Evolutionary conservation across 2,329 filamentous ascomycete species (phyloP), one percentile per base, ranked within the genome.

Genomic region (Diaporthe humulicola): DNA sequence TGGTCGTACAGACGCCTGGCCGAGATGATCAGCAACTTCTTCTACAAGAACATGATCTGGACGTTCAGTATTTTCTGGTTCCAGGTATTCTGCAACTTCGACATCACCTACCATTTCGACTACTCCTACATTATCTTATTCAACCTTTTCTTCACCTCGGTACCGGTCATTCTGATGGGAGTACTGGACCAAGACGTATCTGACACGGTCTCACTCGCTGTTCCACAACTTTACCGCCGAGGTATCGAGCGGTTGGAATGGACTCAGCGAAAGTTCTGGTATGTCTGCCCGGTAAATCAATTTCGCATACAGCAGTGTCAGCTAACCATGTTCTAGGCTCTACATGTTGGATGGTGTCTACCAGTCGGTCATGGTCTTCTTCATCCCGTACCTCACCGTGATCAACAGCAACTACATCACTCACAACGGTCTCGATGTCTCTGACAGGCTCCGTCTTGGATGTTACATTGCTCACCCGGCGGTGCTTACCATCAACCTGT

Each of bases 1-100:
- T 98, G 96, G 95, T 98, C 95, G n/a, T 99, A 99, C 86, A 91
- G 96, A 71, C 92, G 97, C 79, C 87, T 99, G 83, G 95, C 93
- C 40, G 97, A 99, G 86, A 94, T 93, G 61, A 98, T 97, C 80
- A 95, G 95, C 83, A 99, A 99, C 84, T 99, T 99, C 89, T 99
- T 99, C 88, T 99, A 98, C 91, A 99, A 99, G 93, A 99, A 98
- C 87, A 94, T 99, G 85, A 93, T 98, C 70, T 99, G 97, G 97
- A 97, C 95, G 0, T 96, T 98, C 81, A 91, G 93, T 57, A 94
- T 99, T 74, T 98, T 98, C 89, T 98, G 96, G 96, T 99, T 94
- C 85, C 95, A 97, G 82, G 95, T 98, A 72, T 99, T 94, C 85
- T 95, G 94, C 87, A 93, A 98, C 85, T 98, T 97, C 83, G 97